Conservation (phyloP, 140 eudicot species). For the Erigeron philadelphicus region DNA sequence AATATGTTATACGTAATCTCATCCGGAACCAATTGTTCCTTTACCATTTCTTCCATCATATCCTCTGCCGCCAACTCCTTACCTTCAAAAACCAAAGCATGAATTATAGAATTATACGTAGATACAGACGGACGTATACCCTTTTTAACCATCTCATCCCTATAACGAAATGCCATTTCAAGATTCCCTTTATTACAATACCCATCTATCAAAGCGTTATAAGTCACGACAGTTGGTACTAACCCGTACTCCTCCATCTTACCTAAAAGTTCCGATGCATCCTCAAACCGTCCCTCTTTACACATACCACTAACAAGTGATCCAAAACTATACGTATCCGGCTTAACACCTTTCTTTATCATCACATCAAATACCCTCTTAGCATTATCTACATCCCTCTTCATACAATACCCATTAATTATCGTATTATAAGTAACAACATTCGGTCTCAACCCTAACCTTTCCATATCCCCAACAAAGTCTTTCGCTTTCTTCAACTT, state of each 20-base stretch:
- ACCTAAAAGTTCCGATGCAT: slow-evolving; percentile 41
- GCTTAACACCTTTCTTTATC: slow-evolving; percentile 46
- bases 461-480: slow-evolving; percentile 50
- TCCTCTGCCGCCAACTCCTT: slow-evolving; percentile 44
- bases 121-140: slow-evolving; percentile 46
- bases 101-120: slow-evolving; percentile 60
- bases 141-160: slow-evolving; percentile 57
- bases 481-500: slow-evolving; percentile 61
- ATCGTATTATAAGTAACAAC: slow-evolving; percentile 61
- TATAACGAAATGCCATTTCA: slow-evolving; percentile 50
- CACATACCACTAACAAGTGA: slow-evolving; percentile 55
- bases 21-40: slow-evolving; percentile 43
- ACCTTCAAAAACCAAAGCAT: slow-evolving; percentile 47
- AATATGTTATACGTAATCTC: slow-evolving; percentile 64
- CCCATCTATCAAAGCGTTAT: slow-evolving; percentile 57
- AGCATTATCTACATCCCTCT: slow-evolving; percentile 54
- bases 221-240: slow-evolving; percentile 47
- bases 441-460: slow-evolving; percentile 50
- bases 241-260: slow-evolving; percentile 50
- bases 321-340: slow-evolving; percentile 55
- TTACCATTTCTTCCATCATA: slow-evolving; percentile 57
- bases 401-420: slow-evolving; percentile 52
- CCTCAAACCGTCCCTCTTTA: slow-evolving; percentile 42
- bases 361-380: slow-evolving; percentile 36
- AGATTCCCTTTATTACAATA: slow-evolving; percentile 62